Percentiles rank a stretch among this genome's conserved stretches.
phyloP scores from a whole-genome alignment of 495 filamentous ascomycete genomes.

The Penicillium daleae region DNA sequence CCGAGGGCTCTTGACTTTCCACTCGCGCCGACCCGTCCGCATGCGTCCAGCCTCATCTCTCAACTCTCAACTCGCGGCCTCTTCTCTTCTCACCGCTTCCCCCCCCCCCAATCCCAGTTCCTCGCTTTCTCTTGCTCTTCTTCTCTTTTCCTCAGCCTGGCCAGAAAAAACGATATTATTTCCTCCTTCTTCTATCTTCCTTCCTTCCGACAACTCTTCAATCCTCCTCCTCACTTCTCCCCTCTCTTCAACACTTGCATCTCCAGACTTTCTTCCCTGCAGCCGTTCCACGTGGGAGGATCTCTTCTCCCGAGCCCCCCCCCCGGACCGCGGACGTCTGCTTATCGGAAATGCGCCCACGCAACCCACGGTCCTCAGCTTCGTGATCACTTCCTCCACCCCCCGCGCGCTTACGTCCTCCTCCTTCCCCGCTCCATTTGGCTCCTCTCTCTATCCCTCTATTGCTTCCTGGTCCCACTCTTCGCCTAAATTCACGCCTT shows the following conservation, averaged over 20 bases:
- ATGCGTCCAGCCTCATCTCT: conserved; percentile 25
- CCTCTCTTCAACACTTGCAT: conserved; percentile 15
- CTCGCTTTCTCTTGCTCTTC: not conserved
- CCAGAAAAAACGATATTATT: too few relatives aligned
- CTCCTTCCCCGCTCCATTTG: conserved; percentile 4
- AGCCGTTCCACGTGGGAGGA: not conserved
- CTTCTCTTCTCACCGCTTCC: not conserved
- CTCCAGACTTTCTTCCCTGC: conserved; percentile 13
- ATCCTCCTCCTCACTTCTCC: not conserved
- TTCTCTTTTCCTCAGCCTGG: not conserved
- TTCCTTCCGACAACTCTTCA: not conserved
- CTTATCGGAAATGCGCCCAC: conserved; percentile 22
- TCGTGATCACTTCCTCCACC: conserved; percentile 12
- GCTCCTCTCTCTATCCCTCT: not conserved
- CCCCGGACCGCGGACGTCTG: not conserved
- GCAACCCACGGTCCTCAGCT: conserved; percentile 17
- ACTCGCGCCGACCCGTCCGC: conserved; percentile 17
- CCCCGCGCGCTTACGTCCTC: conserved; percentile 22
- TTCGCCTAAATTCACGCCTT: too few relatives aligned
- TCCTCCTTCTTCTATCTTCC: not conserved
- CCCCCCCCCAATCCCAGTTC: too few relatives aligned
- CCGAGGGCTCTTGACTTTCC: too few relatives aligned
- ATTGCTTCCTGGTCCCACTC: not conserved
- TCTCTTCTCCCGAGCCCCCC: not conserved
- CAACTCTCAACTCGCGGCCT: too few relatives aligned